Conservation (phyloP, 345 rosid species). For the Corchorus olitorius region DNA sequence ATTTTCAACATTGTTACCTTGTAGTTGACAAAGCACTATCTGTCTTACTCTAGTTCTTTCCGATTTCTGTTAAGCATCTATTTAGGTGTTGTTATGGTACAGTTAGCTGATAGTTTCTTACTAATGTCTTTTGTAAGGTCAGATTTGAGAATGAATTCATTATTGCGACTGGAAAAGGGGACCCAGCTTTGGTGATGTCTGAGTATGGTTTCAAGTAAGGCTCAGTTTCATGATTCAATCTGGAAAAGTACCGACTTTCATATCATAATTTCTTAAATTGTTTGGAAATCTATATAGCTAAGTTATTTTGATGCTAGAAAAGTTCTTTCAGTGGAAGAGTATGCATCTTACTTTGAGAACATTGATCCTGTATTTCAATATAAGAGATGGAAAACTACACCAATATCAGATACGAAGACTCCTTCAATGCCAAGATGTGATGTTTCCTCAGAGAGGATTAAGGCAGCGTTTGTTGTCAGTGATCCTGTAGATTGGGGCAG, state of each 20-base stretch:
- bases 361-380: conserved; percentile 52
- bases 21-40: background rate
- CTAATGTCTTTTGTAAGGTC: background rate
- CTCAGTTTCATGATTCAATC: conserved; percentile 11
- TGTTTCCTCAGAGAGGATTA: conserved; percentile 35
- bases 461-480: conserved; percentile 47
- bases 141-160: conserved; percentile 50
- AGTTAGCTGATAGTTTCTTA: conserved; percentile 1
- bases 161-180: conserved; percentile 57
- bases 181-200: conserved; percentile 50
- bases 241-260: background rate
- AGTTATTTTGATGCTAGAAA: conserved; percentile 38
- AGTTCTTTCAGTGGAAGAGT: conserved; percentile 49
- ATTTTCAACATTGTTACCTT: background rate
- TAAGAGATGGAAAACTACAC: conserved; percentile 42
- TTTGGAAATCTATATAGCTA: conserved; percentile 3
- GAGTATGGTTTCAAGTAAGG: conserved; percentile 60
- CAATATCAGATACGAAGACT: conserved; percentile 13
- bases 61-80: background rate
- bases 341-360: conserved; percentile 43
- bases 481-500: conserved; percentile 63
- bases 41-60: conserved; percentile 5
- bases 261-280: background rate
- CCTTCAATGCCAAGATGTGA: conserved; percentile 19
- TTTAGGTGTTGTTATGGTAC: background rate